Evolutionary conservation across 2,329 filamentous ascomycete genomes (phyloP).

Genomic region (Neofusicoccum parvum): DNA sequence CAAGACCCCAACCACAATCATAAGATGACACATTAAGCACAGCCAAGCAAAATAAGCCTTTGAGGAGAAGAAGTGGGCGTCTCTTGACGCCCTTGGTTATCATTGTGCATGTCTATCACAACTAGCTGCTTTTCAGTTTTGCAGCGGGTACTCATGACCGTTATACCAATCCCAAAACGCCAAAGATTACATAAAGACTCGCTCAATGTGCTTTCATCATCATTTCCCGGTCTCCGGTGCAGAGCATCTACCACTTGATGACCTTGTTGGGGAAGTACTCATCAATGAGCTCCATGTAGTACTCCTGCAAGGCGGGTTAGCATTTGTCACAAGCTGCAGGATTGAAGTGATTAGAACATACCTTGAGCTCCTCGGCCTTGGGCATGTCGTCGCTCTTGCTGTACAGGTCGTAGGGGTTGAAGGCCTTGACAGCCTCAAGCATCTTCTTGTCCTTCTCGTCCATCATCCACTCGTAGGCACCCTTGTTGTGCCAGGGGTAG

Average conservation of each 20-base stretch:
- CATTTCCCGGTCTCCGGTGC: background rate
- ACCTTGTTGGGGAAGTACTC: slow-evolving; percentile 71
- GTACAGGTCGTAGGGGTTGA: slow-evolving; percentile 91
- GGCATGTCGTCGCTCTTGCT: slow-evolving; percentile 86
- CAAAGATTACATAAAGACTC: background rate
- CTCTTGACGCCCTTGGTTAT: background rate
- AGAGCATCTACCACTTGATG: slow-evolving; percentile 62
- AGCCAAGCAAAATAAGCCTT: background rate
- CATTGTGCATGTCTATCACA: slow-evolving; percentile 15
- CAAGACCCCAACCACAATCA: background rate
- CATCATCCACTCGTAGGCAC: slow-evolving; percentile 83
- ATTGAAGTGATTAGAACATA: slow-evolving; percentile 32
- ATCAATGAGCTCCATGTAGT: slow-evolving; percentile 74
- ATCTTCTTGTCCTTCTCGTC: slow-evolving; percentile 77
- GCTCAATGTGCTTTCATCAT: slow-evolving; percentile 3
- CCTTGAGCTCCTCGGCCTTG: slow-evolving; percentile 74
- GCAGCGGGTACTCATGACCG: slow-evolving; percentile 11
- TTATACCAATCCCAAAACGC: slow-evolving; percentile 6
- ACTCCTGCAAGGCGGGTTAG: slow-evolving; percentile 53
- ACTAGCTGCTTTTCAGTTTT: slow-evolving; percentile 5
- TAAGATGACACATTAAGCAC: background rate
- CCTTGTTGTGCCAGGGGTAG: slow-evolving; percentile 86
- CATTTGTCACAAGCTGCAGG: background rate
- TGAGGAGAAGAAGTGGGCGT: background rate
- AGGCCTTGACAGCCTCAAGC: slow-evolving; percentile 78